Conservation (phyloP, 129 eudicot genomes). For the Arctium minus region DNA sequence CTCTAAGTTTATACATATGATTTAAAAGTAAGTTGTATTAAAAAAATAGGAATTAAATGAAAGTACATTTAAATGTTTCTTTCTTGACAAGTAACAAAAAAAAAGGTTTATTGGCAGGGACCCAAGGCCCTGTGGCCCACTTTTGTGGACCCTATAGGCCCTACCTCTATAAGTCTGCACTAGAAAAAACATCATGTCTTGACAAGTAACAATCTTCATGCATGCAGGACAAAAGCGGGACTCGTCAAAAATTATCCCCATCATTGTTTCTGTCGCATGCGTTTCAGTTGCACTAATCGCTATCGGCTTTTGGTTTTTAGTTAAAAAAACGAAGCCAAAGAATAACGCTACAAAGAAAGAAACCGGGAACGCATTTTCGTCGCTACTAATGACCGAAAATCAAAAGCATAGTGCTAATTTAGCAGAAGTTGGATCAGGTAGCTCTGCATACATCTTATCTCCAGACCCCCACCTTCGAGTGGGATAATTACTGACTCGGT, state of each 20-base stretch:
- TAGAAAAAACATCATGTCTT: background rate
- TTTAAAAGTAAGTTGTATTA: background rate
- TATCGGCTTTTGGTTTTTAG: background rate
- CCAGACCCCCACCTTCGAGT: background rate
- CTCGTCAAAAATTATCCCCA: background rate
- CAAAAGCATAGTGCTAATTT: background rate
- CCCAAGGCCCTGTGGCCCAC: too few relatives aligned
- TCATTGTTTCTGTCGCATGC: conserved; percentile 5
- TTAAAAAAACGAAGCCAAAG: conserved; percentile 1
- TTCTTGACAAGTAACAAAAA: background rate
- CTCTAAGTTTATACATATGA: too few relatives aligned
- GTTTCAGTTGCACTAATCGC: background rate
- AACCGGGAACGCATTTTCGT: background rate
- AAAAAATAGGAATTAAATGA: background rate
- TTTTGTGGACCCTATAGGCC: too few relatives aligned
- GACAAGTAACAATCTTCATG: background rate
- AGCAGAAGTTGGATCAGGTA: conserved; percentile 8
- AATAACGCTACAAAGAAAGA: background rate
- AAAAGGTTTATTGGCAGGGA: too few relatives aligned
- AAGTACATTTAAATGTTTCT: background rate
- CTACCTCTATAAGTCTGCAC: too few relatives aligned
- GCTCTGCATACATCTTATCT: background rate
- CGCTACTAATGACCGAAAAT: background rate
- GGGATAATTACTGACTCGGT: background rate
- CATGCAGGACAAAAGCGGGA: background rate